Evolutionary conservation across 495 filamentous ascomycete species (phyloP).

Genomic region (Aspergillus bridgeri): DNA sequence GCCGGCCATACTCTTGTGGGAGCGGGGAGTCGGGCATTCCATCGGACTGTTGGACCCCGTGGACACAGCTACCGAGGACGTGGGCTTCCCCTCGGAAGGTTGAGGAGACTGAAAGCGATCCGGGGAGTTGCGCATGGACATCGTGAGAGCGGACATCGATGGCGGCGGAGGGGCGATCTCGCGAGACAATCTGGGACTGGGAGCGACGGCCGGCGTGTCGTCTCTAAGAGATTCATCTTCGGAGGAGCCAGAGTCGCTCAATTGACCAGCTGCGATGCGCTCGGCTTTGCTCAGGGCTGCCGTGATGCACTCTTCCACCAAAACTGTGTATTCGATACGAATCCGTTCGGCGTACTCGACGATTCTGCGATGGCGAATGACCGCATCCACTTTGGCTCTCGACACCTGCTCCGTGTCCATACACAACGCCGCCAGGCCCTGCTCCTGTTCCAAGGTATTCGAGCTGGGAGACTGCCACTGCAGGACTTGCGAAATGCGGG

Average conservation of each 20-base stretch:
- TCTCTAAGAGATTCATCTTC: slow-evolving; percentile 45
- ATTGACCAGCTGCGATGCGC: slow-evolving; percentile 75
- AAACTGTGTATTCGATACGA: slow-evolving; percentile 81
- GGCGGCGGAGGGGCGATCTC: slow-evolving; percentile 21
- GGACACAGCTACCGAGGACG: slow-evolving; percentile 63
- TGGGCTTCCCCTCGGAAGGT: slow-evolving; percentile 37
- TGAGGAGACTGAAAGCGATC: slow-evolving; percentile 29
- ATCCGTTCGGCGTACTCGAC: slow-evolving; percentile 96
- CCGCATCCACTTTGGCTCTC: slow-evolving; percentile 85
- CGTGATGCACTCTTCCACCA: slow-evolving; percentile 92
- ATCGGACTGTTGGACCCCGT: slow-evolving; percentile 84
- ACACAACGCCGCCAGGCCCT: slow-evolving; percentile 81
- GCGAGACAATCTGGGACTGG: slow-evolving; percentile 8
- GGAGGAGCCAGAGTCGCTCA: slow-evolving; percentile 67
- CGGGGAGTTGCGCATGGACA: slow-evolving; percentile 42
- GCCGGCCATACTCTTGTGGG: slow-evolving; percentile 66
- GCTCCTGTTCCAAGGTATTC: slow-evolving; percentile 90
- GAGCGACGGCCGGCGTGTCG: slow-evolving; percentile 11
- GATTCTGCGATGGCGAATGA: slow-evolving; percentile 85
- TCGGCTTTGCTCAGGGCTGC: slow-evolving; percentile 88
- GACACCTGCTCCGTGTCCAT: slow-evolving; percentile 81
- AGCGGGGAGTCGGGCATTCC: slow-evolving; percentile 88
- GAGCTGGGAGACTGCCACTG: slow-evolving; percentile 94
- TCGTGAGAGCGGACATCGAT: slow-evolving; percentile 37
- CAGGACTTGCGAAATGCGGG: slow-evolving; percentile 83